Conservation (phyloP, 2,329 filamentous ascomycete species). For the Pseudogymnoascus sp. region DNA sequence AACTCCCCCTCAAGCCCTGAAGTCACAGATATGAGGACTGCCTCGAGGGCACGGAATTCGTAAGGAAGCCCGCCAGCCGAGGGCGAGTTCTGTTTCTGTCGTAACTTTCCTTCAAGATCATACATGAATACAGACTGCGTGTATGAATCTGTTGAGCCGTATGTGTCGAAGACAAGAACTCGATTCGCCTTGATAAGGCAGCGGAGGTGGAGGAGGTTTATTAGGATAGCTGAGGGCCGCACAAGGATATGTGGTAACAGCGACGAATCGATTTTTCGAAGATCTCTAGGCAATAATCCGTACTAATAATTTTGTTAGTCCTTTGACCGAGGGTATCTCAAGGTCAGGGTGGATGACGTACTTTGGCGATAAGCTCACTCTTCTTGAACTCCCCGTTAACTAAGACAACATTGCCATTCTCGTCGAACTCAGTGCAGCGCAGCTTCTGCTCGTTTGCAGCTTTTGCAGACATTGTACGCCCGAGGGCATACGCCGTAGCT, state of each 20-base stretch:
- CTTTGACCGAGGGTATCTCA: conserved; percentile 17
- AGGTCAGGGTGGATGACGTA: conserved; percentile 33
- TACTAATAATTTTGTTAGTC: conserved; percentile 50
- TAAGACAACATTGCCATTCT: conserved; percentile 82
- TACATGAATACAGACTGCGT: conserved; percentile 98
- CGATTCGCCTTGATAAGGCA: conserved; percentile 93
- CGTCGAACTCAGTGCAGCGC: conserved; percentile 91
- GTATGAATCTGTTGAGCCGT: conserved; percentile 89
- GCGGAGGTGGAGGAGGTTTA: conserved; percentile 93
- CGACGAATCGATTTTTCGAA: conserved; percentile 96
- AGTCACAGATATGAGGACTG: conserved; percentile 89
- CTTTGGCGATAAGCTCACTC: conserved; percentile 91
- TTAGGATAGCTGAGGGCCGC: conserved; percentile 83
- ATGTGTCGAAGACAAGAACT: conserved; percentile 92
- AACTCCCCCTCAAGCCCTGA: conserved; percentile 90
- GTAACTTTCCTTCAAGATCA: conserved; percentile 85
- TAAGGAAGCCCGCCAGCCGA: conserved; percentile 69
- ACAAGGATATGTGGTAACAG: conserved; percentile 93
- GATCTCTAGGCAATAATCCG: conserved; percentile 83
- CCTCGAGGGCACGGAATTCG: conserved; percentile 92
- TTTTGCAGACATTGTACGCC: conserved; percentile 65
- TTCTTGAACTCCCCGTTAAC: conserved; percentile 97
- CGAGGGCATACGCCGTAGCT: conserved; percentile 60
- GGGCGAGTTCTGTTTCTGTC: conserved; percentile 63
- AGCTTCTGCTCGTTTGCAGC: conserved; percentile 78